Evolutionary conservation across 176 grass and related monocot genomes (phyloP).

Genomic region (Zizania latifolia): DNA sequence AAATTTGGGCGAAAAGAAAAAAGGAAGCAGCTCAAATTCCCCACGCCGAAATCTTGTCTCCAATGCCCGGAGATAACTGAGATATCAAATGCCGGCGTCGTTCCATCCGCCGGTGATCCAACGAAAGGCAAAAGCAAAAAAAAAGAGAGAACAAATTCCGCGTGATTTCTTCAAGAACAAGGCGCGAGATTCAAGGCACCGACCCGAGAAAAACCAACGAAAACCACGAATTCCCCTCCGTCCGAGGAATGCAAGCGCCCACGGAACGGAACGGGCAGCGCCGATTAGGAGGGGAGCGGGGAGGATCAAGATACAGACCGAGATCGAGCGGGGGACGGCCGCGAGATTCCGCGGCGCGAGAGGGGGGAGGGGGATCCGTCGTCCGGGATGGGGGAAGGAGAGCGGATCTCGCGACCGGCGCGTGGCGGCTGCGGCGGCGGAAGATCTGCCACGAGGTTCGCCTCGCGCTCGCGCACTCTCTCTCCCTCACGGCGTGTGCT

Average conservation of each 20-base stretch:
- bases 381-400: background rate
- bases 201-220: background rate
- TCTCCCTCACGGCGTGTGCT: background rate
- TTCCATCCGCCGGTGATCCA: constrained; percentile 1
- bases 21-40: background rate
- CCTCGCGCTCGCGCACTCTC: too few relatives aligned
- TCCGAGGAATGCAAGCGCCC: background rate
- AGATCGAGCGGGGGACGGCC: constrained; percentile 15
- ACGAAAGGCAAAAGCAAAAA: too few relatives aligned
- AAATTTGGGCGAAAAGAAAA: background rate
- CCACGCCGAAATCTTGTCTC: background rate
- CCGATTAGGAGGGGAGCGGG: background rate
- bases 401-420: constrained; percentile 16
- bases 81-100: background rate
- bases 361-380: too few relatives aligned
- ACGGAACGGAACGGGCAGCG: background rate
- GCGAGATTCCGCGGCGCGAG: background rate
- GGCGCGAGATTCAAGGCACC: background rate
- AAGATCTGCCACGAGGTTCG: constrained; percentile 17
- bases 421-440: constrained; percentile 1
- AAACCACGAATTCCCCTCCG: background rate
- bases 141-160: background rate
- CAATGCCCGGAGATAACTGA: background rate
- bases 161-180: background rate
- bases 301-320: background rate